A percentile compares a stretch with the other conserved stretches of the same genome.
phyloP scores from a whole-genome alignment of 2,329 filamentous ascomycete genomes.

The Pseudocercospora ulei region DNA sequence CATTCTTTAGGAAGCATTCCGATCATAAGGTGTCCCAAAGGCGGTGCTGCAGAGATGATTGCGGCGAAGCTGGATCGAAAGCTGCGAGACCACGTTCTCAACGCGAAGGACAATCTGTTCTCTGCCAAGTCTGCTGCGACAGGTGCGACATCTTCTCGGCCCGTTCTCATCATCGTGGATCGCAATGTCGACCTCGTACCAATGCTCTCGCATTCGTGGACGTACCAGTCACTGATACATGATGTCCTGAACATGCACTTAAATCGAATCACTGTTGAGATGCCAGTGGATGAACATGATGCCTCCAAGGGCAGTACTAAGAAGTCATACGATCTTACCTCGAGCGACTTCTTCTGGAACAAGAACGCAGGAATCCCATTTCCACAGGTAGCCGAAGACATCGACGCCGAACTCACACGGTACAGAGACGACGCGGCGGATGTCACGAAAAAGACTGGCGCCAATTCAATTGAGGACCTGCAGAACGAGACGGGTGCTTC shows the following conservation, averaged over 20 bases:
- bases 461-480: conserved; percentile 82
- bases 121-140: conserved; percentile 57
- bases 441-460: conserved; percentile 89
- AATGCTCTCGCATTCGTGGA: conserved; percentile 97
- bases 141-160: conserved; percentile 60
- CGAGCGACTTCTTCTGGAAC: conserved; percentile 93
- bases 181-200: conserved; percentile 91
- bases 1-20: conserved; percentile 63
- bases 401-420: conserved; percentile 81
- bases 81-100: conserved; percentile 88
- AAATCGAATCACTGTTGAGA: conserved; percentile 89
- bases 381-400: conserved; percentile 91
- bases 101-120: conserved; percentile 96
- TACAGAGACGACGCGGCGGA: conserved; percentile 94
- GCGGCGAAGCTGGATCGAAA: conserved; percentile 90
- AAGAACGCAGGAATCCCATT: conserved; percentile 86
- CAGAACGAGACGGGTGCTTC: conserved; percentile 81
- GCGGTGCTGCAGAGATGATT: conserved; percentile 86
- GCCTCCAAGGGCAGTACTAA: conserved; percentile 67
- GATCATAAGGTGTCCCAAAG: conserved; percentile 88
- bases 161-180: conserved; percentile 86
- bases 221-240: conserved; percentile 74
- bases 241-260: conserved; percentile 70
- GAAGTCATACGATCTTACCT: conserved; percentile 78
- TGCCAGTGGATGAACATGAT: conserved; percentile 66